Conservation (phyloP, 2,329 filamentous ascomycete genomes). For the Paraphoma sp. region DNA sequence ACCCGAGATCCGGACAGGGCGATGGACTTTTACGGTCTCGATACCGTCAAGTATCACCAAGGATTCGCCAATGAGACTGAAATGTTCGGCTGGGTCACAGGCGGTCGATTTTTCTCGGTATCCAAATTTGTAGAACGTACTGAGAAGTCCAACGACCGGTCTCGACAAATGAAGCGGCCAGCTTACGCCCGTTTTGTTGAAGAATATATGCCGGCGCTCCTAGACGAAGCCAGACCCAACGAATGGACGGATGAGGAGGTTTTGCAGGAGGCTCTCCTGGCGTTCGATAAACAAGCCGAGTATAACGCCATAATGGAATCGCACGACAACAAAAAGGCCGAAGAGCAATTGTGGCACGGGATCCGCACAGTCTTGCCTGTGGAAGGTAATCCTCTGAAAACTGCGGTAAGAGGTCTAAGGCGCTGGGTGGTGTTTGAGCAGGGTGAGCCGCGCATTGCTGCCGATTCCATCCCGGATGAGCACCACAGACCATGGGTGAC, state of each 20-base stretch:
- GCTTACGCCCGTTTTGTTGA: constrained; percentile 68
- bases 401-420: constrained; percentile 37
- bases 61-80: constrained; percentile 63
- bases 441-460: constrained; percentile 23
- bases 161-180: constrained; percentile 61
- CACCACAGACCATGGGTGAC: constrained; percentile 29
- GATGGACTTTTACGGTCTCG: constrained; percentile 69
- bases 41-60: constrained; percentile 56
- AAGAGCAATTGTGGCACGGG: constrained; percentile 51
- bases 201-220: constrained; percentile 66
- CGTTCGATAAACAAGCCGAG: constrained; percentile 56
- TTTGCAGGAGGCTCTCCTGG: constrained; percentile 59
- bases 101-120: constrained; percentile 65
- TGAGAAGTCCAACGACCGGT: constrained; percentile 61
- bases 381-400: constrained; percentile 29
- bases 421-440: constrained; percentile 43
- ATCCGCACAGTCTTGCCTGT: constrained; percentile 50
- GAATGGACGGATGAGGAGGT: constrained; percentile 53
- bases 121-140: constrained; percentile 38
- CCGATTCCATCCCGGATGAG: constrained; percentile 17
- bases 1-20: constrained; percentile 63
- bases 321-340: constrained; percentile 48
- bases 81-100: constrained; percentile 68
- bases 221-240: constrained; percentile 41
- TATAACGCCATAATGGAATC: constrained; percentile 53